phyloP scores from a whole-genome alignment of 805 yeast species.

The Pichia heedii region DNA sequence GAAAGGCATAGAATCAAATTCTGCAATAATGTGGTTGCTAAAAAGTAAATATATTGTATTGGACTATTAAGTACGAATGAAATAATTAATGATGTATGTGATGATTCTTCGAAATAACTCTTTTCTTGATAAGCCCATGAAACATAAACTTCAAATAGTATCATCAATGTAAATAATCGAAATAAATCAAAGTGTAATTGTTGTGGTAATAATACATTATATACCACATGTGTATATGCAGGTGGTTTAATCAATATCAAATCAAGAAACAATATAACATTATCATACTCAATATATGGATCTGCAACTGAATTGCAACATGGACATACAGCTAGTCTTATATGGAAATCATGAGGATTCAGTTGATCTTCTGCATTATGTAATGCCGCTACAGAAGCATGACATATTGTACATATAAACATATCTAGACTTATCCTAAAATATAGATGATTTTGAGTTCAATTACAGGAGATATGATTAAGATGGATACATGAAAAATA shows the following conservation, averaged over 20 bases:
- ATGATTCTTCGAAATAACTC: conserved; percentile 24
- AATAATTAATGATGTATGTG: conserved; percentile 18
- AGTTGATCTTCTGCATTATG: conserved; percentile 13
- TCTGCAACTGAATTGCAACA: conserved; percentile 72
- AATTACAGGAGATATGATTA: too few species aligned
- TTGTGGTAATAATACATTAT: conserved; percentile 39
- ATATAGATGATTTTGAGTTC: too few species aligned
- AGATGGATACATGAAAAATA: too few species aligned
- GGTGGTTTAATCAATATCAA: conserved; percentile 75
- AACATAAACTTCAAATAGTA: conserved; percentile 81
- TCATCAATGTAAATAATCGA: conserved; percentile 49
- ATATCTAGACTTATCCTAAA: too few species aligned
- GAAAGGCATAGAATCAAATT: conserved; percentile 12
- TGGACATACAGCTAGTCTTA: conserved; percentile 68
- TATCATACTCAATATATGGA: conserved; percentile 84
- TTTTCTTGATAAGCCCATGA: conserved; percentile 89
- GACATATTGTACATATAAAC: not conserved
- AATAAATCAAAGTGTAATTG: not conserved
- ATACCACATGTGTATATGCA: conserved; percentile 81
- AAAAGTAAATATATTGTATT: conserved; percentile 49
- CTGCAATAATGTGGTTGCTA: conserved; percentile 38
- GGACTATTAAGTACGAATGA: conserved; percentile 28
- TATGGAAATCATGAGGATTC: conserved; percentile 44
- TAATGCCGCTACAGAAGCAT: conserved; percentile 78
- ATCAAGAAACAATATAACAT: conserved; percentile 76